Percentiles rank a stretch among this genome's conserved stretches.
These are phyloP conservation scores for Paraconiothyrium sp. DNA, from an alignment of 2,329 filamentous ascomycete genomes.

Conservation along the genomic window DNA sequence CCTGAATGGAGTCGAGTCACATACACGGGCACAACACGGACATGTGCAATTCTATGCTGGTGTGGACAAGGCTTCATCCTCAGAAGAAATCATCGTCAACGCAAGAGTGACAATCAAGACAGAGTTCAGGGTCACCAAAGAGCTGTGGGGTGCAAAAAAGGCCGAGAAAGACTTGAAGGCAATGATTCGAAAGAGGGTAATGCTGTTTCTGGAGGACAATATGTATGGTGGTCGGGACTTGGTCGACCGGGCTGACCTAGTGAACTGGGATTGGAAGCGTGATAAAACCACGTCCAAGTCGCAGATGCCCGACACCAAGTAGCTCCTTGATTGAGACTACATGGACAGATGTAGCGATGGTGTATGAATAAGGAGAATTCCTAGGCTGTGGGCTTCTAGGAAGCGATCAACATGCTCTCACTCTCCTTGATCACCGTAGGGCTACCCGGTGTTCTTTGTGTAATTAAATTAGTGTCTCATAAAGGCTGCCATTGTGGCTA, in stretches of 20 bases:
- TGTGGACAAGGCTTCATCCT: no score
- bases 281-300: neutral
- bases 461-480: neutral
- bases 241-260: neutral
- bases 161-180: neutral
- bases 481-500: neutral
- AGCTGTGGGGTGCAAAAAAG: neutral
- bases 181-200: neutral
- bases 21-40: no score
- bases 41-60: no score
- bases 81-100: no score
- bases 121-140: neutral
- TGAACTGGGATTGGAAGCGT: no score
- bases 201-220: neutral
- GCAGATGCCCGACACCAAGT: neutral
- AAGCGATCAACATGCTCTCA: no score
- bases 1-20: no score
- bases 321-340: neutral
- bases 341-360: no score
- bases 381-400: no score
- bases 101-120: no score
- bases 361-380: no score
- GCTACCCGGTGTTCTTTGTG: neutral
- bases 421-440: neutral
- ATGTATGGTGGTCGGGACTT: no score